Evolutionary conservation across 1,284 basidiomycete genomes (phyloP), one percentile per base, ranked within the genome.

Genomic region (Vanrija pseudolonga): DNA sequence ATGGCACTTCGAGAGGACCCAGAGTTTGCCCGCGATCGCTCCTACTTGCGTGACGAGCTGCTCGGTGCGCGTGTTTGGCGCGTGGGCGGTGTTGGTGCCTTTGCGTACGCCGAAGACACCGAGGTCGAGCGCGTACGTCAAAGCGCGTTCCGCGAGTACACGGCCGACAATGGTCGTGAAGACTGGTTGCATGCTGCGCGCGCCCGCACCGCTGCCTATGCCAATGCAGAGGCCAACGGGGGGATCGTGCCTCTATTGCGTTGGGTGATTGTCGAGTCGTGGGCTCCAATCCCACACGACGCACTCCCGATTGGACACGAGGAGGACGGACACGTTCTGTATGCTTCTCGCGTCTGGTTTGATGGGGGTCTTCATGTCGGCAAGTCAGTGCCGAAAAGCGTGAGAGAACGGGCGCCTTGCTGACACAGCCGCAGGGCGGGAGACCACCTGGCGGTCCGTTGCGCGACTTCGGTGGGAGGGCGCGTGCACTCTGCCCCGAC

Each of bases 141-240:
- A 46, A 15, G 32, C 32, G 32, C 14, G 12, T 32, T 32, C 32
- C 55, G 56, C 36, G 56, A 66, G 18, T 72, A 60, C 59, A 20
- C 45, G 19, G 40, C 43, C 3, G n/a, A 38, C 6, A 43, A 67
- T 41, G 61, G 62, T 3, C 49, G 54, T 22, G 59, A 61, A 14
- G 87, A 87, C 66, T 87, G 84, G 70, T 82, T 84, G 58, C 85
- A 84, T 4, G 80, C 84, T n/a, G 85, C 80, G 20, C 87, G 78
- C 6, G 85, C 83, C 19, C 88, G 80, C 17, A 84, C 79, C 15
- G 83, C 60, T 5, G 61, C 62, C 17, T 73, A 73, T 50, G 55
- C 45, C 11, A 37, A 52, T 2, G 46, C 55, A 2, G 36, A 22
- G 15, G 22, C 38, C 15, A 32, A 41, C 18, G 45, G 41, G 9